phyloP scores from a whole-genome alignment of 2,329 filamentous ascomycete genomes.

The Alternaria gaisen region DNA sequence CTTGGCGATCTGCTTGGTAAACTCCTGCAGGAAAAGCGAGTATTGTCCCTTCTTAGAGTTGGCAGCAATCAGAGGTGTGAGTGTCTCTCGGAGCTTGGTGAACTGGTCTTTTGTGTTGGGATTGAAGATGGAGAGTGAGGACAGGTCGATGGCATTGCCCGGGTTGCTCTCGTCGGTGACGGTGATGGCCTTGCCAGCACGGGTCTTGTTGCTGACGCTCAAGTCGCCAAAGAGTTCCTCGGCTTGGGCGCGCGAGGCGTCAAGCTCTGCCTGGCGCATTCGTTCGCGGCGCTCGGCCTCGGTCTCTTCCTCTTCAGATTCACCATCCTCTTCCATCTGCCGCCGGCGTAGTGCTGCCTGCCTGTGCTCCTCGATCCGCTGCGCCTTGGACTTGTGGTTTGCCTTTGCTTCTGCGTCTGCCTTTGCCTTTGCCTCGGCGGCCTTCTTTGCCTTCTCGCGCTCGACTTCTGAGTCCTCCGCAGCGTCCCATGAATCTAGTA shows the following conservation, averaged over 20 bases:
- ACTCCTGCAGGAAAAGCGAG: constrained; percentile 87
- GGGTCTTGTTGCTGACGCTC: constrained; percentile 73
- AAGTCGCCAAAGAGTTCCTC: constrained; percentile 87
- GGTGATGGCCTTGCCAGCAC: constrained; percentile 71
- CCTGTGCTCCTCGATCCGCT: constrained; percentile 84
- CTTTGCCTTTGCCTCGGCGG: constrained; percentile 84
- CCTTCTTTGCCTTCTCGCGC: constrained; percentile 92
- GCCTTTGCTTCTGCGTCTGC: constrained; percentile 87
- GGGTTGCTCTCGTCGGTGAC: constrained; percentile 77
- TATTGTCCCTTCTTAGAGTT: constrained; percentile 92
- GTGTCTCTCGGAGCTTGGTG: constrained; percentile 75
- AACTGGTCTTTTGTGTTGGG: constrained; percentile 89
- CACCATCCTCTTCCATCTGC: constrained; percentile 64
- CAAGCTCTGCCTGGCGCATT: constrained; percentile 81
- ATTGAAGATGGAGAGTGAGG: constrained; percentile 83
- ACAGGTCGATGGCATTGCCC: constrained; percentile 80
- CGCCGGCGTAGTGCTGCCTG: constrained; percentile 65
- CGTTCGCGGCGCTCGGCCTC: constrained; percentile 77
- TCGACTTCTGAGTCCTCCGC: constrained; percentile 97
- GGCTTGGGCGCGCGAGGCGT: constrained; percentile 87
- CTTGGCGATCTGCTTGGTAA: constrained; percentile 84
- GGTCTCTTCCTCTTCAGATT: constrained; percentile 74
- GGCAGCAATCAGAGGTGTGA: constrained; percentile 78
- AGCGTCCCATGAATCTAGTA: constrained; percentile 96
- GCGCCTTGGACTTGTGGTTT: constrained; percentile 86